phyloP scores from a whole-genome alignment of 352 stramenopile species.

The Globisporangium uncinulatum region DNA sequence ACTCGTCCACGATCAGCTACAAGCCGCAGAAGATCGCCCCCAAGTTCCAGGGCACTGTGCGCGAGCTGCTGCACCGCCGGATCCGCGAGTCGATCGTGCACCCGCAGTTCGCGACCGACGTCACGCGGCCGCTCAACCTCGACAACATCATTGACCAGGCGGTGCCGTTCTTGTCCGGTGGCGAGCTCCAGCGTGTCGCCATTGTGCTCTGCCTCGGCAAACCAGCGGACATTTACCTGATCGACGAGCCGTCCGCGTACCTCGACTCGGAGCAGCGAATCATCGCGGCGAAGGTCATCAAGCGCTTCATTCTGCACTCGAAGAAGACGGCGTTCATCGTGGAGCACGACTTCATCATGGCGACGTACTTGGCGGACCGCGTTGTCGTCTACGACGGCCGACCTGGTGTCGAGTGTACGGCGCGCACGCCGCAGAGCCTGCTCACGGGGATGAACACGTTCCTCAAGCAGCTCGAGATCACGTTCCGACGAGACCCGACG shows the following conservation, averaged over 20 bases:
- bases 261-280: slow-evolving; percentile 99
- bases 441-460: slow-evolving; percentile 99
- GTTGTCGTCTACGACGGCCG: slow-evolving; percentile 95
- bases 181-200: slow-evolving; percentile 98
- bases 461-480: slow-evolving; percentile 98
- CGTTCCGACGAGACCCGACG: slow-evolving; percentile 98
- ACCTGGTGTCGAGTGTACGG: slow-evolving; percentile 97
- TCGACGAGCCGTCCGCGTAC: slow-evolving; percentile 99
- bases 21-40: slow-evolving; percentile 99
- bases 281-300: slow-evolving; percentile 98
- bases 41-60: slow-evolving; percentile 94
- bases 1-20: slow-evolving; percentile 91
- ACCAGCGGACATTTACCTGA: slow-evolving; percentile 98
- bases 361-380: slow-evolving; percentile 97
- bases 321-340: slow-evolving; percentile 99
- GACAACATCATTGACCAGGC: slow-evolving; percentile 99
- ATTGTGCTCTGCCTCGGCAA: slow-evolving; percentile 98
- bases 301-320: slow-evolving; percentile 99
- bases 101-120: slow-evolving; percentile 98
- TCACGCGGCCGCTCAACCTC: slow-evolving; percentile 98
- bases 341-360: slow-evolving; percentile 99
- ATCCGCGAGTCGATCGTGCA: slow-evolving; percentile 97
- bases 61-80: slow-evolving; percentile 96
- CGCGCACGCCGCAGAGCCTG: slow-evolving; percentile 92
- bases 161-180: slow-evolving; percentile 97